Percentiles rank a stretch among this genome's conserved stretches.
Conservation (phyloP, 768 basidiomycete species). For the Boletus subparvulus region DNA sequence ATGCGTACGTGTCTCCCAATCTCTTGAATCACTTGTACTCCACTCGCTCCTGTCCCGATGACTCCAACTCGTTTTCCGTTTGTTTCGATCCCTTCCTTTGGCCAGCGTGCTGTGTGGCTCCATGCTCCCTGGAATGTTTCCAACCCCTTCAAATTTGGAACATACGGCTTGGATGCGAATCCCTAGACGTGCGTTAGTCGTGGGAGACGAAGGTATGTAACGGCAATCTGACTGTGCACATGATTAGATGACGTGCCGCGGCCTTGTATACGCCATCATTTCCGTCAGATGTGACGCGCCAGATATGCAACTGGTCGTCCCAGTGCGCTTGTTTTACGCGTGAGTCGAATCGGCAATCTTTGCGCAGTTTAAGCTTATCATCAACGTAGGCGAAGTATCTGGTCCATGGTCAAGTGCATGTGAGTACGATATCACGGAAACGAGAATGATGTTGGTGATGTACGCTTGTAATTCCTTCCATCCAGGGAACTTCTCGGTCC, state of each 20-base stretch:
- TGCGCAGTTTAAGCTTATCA: slow-evolving; percentile 11
- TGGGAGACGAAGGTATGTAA: not conserved
- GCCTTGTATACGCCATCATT: slow-evolving; percentile 12
- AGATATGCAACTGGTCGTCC: slow-evolving; percentile 9
- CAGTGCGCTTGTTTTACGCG: slow-evolving; percentile 8
- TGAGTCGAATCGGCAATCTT: slow-evolving; percentile 16
- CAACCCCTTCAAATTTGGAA: slow-evolving; percentile 8
- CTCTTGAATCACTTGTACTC: slow-evolving; percentile 15
- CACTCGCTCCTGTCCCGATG: slow-evolving; percentile 18
- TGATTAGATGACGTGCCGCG: slow-evolving; percentile 8
- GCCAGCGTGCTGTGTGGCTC: slow-evolving; percentile 15
- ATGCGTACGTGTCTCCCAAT: slow-evolving; percentile 11
- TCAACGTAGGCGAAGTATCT: slow-evolving; percentile 19
- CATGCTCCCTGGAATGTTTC: slow-evolving; percentile 8
- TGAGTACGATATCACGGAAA: not conserved
- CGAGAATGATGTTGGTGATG: not conserved
- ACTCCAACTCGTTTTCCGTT: slow-evolving; percentile 12
- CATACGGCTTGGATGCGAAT: slow-evolving; percentile 8
- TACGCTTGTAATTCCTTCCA: slow-evolving; percentile 12
- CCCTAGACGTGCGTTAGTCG: slow-evolving; percentile 1
- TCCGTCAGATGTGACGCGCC: slow-evolving; percentile 5
- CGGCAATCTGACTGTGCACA: slow-evolving; percentile 10
- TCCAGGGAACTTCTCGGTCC: slow-evolving; percentile 15
- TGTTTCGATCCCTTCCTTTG: slow-evolving; percentile 16
- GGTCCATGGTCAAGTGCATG: not conserved